Evolutionary conservation across 2,329 filamentous ascomycete species (phyloP).

Genomic region (Chaetomium sp.): DNA sequence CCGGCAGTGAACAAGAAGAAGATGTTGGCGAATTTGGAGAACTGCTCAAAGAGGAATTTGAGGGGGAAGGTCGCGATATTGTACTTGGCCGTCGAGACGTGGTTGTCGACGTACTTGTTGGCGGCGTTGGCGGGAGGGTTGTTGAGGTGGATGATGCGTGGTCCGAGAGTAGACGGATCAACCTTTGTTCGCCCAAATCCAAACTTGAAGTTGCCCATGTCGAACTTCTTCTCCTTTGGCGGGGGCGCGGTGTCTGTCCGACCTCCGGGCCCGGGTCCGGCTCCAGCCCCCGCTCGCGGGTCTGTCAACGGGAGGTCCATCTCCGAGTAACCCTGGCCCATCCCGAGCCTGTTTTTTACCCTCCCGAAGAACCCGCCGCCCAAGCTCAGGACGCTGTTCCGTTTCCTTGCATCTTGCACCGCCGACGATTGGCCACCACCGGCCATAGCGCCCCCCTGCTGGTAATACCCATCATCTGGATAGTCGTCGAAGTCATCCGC

Average conservation of each 20-base stretch:
- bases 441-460: constrained; percentile 65
- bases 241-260: constrained; percentile 42
- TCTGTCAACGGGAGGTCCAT: constrained; percentile 98
- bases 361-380: constrained; percentile 85
- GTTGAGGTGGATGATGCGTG: constrained; percentile 92
- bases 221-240: constrained; percentile 59
- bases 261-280: constrained; percentile 51
- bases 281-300: constrained; percentile 55
- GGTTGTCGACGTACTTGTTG: constrained; percentile 94
- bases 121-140: constrained; percentile 87
- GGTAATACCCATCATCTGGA: constrained; percentile 79
- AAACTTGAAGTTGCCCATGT: constrained; percentile 83
- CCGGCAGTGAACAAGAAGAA: constrained; percentile 98
- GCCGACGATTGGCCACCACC: constrained; percentile 47
- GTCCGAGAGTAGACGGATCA: constrained; percentile 88
- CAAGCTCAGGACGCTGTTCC: constrained; percentile 86
- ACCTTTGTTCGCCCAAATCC: constrained; percentile 82
- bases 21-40: constrained; percentile 98
- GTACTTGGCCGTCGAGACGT: constrained; percentile 97
- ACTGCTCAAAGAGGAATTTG: constrained; percentile 97
- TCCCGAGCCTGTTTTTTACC: constrained; percentile 87
- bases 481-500: constrained; percentile 85
- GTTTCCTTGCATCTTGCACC: constrained; percentile 59
- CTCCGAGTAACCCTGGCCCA: constrained; percentile 88
- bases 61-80: constrained; percentile 90